Percentiles rank a stretch among this genome's conserved stretches.
These are phyloP conservation scores for Lycium ferocissimum DNA, from an alignment of 257 asterid species.

Conservation along the genomic window DNA sequence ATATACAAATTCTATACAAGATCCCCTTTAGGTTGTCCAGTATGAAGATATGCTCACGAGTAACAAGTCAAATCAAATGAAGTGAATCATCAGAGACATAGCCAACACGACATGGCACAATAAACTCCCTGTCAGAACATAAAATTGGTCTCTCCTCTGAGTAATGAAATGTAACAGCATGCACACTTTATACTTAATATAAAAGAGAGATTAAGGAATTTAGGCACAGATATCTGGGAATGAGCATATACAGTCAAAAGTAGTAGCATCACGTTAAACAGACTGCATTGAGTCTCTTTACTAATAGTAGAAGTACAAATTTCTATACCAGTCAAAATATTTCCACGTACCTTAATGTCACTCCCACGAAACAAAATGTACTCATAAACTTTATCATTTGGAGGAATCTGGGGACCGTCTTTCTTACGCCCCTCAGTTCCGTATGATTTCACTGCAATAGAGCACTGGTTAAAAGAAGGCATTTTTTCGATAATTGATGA, in stretches of 20 bases:
- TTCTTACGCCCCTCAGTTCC: slow-evolving; percentile 86
- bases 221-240: neutral
- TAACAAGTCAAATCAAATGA: slow-evolving; percentile 6
- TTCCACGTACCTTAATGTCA: slow-evolving; percentile 68
- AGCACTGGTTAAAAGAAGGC: neutral
- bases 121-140: neutral
- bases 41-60: neutral
- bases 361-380: slow-evolving; percentile 81
- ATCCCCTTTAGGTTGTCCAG: neutral
- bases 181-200: neutral
- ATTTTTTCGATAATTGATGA: neutral
- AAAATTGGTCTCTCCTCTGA: neutral
- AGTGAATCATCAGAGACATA: neutral
- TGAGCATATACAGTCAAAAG: slow-evolving; percentile 11
- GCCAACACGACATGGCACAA: neutral
- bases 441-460: slow-evolving; percentile 71
- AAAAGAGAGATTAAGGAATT: neutral
- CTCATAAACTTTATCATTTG: slow-evolving; percentile 70
- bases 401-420: slow-evolving; percentile 75
- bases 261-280: neutral
- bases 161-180: neutral
- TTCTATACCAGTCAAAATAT: neutral
- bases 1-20: neutral
- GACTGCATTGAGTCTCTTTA: neutral
- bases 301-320: neutral